phyloP scores from a whole-genome alignment of 1,284 basidiomycete species.

The Agroathelia rolfsii region DNA sequence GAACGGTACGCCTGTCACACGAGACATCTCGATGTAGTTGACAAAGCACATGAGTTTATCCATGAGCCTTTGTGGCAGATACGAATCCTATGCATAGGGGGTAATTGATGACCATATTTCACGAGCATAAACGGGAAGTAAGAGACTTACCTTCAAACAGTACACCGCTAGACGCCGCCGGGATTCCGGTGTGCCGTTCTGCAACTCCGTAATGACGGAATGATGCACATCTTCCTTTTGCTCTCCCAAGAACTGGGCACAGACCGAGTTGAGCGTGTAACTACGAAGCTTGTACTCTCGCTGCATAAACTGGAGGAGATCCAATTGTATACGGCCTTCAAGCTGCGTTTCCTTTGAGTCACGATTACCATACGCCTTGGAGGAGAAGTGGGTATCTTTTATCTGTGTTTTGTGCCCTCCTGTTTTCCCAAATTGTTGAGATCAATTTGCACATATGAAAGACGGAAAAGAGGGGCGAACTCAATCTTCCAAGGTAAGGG shows the following conservation, averaged over 20 bases:
- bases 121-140: too few species aligned
- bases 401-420: slow-evolving; percentile 64
- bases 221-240: slow-evolving; percentile 72
- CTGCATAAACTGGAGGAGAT: slow-evolving; percentile 66
- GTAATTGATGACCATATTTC: too few species aligned
- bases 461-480: slow-evolving; percentile 26
- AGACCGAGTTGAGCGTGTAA: slow-evolving; percentile 67
- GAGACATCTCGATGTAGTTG: slow-evolving; percentile 67
- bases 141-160: slow-evolving; percentile 47
- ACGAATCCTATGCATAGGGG: slow-evolving; percentile 70
- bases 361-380: slow-evolving; percentile 90
- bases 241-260: slow-evolving; percentile 64
- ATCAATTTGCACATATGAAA: slow-evolving; percentile 32
- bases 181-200: slow-evolving; percentile 61
- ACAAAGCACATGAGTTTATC: slow-evolving; percentile 71
- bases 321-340: slow-evolving; percentile 60
- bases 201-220: slow-evolving; percentile 65
- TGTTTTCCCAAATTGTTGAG: slow-evolving; percentile 4
- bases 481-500: slow-evolving; percentile 46
- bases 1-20: slow-evolving; percentile 68
- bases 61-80: slow-evolving; percentile 61
- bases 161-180: slow-evolving; percentile 62
- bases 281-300: slow-evolving; percentile 62
- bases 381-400: slow-evolving; percentile 92
- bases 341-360: slow-evolving; percentile 61